Conservation (phyloP, 208 protist species). For the Blastocrithidia nonstop region DNA sequence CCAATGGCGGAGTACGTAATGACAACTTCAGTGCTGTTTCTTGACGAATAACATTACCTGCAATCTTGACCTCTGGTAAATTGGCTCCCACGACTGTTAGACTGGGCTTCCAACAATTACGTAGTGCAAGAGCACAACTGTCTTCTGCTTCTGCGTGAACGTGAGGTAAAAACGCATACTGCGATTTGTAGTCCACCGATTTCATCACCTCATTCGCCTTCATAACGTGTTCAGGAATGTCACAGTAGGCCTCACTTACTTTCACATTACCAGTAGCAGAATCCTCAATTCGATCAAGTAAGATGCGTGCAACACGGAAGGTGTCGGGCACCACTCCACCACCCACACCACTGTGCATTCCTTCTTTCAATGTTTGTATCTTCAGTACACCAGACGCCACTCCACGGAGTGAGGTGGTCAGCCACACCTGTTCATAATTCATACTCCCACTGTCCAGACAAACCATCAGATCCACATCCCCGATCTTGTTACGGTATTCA, state of each 20-base stretch:
- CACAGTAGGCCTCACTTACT: slow-evolving; percentile 59
- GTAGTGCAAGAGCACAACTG: slow-evolving; percentile 67
- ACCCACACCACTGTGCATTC: slow-evolving; percentile 84
- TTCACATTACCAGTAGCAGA: slow-evolving; percentile 78
- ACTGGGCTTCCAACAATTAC: slow-evolving; percentile 87
- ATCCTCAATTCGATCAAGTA: slow-evolving; percentile 89
- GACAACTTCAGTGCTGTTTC: slow-evolving; percentile 86
- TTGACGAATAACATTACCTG: slow-evolving; percentile 89
- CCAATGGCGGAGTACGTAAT: slow-evolving; percentile 81
- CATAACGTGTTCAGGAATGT: slow-evolving; percentile 64
- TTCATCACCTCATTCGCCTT: slow-evolving; percentile 37
- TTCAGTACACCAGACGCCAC: slow-evolving; percentile 63
- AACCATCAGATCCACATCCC: slow-evolving; percentile 80
- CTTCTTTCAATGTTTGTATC: slow-evolving; percentile 71
- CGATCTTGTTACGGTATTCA: slow-evolving; percentile 34
- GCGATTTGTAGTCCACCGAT: slow-evolving; percentile 34
- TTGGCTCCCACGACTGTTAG: slow-evolving; percentile 85
- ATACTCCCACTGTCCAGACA: slow-evolving; percentile 88
- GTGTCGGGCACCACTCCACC: slow-evolving; percentile 90
- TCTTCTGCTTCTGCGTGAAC: slow-evolving; percentile 20
- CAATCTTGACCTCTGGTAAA: slow-evolving; percentile 55
- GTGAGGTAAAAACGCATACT: slow-evolving; percentile 25
- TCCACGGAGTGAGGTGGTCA: slow-evolving; percentile 89
- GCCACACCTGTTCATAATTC: slow-evolving; percentile 93
- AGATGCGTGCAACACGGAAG: slow-evolving; percentile 81